Evolutionary conservation across 2,329 filamentous ascomycete genomes (phyloP).

Genomic region (Biscogniauxia sp.): DNA sequence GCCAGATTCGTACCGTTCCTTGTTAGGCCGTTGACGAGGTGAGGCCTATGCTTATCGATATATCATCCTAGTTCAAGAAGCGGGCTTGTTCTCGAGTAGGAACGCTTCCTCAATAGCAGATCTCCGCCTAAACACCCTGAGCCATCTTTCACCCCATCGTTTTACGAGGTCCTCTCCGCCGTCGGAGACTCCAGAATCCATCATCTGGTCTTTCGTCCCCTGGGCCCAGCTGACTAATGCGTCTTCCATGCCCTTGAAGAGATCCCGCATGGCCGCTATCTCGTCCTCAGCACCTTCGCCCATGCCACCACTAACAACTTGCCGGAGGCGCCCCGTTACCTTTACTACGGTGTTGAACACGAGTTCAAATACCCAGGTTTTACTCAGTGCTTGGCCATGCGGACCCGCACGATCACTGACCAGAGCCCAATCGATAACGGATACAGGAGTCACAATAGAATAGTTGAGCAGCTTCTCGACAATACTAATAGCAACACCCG

Average conservation of each 20-base stretch:
- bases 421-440: constrained; percentile 88
- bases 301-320: constrained; percentile 67
- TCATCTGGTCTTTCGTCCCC: constrained; percentile 71
- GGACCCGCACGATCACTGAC: constrained; percentile 50
- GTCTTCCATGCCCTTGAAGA: constrained; percentile 81
- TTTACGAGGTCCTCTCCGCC: constrained; percentile 66
- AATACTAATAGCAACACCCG: constrained; percentile 87
- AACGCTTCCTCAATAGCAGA: constrained; percentile 78
- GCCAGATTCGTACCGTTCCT: not conserved
- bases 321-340: constrained; percentile 80
- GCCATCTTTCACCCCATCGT: constrained; percentile 83
- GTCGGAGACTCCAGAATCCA: constrained; percentile 54
- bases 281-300: constrained; percentile 58
- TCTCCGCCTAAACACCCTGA: constrained; percentile 78
- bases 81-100: constrained; percentile 23
- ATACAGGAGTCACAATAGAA: constrained; percentile 81
- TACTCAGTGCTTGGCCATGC: constrained; percentile 66
- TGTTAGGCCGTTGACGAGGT: not conserved
- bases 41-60: constrained; percentile 6
- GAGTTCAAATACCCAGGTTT: constrained; percentile 83
- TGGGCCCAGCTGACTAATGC: constrained; percentile 68
- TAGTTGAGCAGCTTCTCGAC: constrained; percentile 98
- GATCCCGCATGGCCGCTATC: constrained; percentile 68
- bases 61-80: constrained; percentile 2
- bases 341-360: constrained; percentile 85